A percentile compares a stretch with the other conserved stretches of the same genome.
These are phyloP conservation scores for Syzygium malaccense DNA, from an alignment of 441 rosid species.

Conservation along the genomic window DNA sequence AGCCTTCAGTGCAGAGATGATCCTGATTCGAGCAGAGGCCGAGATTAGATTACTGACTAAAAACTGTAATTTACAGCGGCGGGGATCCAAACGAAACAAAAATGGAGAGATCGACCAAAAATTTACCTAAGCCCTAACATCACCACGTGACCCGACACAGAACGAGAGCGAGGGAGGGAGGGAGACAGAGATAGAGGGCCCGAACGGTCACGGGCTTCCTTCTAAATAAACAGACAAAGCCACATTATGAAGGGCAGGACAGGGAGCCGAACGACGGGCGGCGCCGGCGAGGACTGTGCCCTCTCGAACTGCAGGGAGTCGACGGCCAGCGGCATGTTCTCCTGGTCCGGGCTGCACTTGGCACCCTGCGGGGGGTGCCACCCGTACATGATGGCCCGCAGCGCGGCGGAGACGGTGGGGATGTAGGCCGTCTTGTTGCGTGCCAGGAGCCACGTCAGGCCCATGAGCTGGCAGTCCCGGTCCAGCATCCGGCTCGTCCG, in stretches of 20 bases:
- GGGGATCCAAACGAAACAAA: neutral
- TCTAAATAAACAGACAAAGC: conserved; percentile 22
- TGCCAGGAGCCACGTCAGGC: conserved; percentile 95
- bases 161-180: neutral
- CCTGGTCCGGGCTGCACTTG: conserved; percentile 95
- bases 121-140: neutral
- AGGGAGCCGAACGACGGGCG: conserved; percentile 6
- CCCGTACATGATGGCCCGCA: conserved; percentile 94
- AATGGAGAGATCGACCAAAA: neutral
- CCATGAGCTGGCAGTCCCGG: conserved; percentile 96
- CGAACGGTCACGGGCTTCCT: neutral
- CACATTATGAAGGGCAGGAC: conserved; percentile 35
- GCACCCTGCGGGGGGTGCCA: conserved; percentile 63
- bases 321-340: conserved; percentile 98
- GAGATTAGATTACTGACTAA: neutral
- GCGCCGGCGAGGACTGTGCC: conserved; percentile 24
- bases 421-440: conserved; percentile 92
- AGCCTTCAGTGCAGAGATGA: neutral
- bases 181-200: no score
- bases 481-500: conserved; percentile 83
- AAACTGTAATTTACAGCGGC: neutral
- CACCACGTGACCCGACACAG: neutral
- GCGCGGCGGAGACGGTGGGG: conserved; percentile 94
- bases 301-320: conserved; percentile 81
- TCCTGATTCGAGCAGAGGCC: neutral